A percentile compares a stretch with the other conserved stretches of the same genome.
Evolutionary conservation across 2,329 filamentous ascomycete species (phyloP).

Genomic region (Dothideomycetidae sp.): DNA sequence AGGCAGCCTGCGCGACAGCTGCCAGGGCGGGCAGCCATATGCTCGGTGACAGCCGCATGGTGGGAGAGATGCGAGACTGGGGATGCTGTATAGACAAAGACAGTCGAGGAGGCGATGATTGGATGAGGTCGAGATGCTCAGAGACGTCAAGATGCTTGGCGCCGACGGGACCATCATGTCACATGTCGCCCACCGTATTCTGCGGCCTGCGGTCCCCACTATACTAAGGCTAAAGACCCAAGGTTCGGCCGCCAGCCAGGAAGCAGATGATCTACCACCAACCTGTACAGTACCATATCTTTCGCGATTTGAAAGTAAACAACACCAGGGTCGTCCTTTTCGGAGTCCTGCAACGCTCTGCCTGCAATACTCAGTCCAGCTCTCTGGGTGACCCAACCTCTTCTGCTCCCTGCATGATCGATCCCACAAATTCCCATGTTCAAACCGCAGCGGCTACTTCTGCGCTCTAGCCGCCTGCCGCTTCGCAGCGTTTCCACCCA

Average conservation of each 20-base stretch:
- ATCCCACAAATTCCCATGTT: constrained; percentile 7
- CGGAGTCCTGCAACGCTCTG: no score
- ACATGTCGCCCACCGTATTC: neutral
- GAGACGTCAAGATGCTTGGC: constrained; percentile 4
- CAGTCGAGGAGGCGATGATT: neutral
- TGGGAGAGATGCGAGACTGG: constrained; percentile 12
- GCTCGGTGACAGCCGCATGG: constrained; percentile 32
- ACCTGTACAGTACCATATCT: no score
- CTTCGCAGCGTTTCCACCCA: neutral
- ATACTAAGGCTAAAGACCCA: no score
- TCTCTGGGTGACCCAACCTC: no score
- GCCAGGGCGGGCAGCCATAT: constrained; percentile 28
- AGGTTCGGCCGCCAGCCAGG: no score
- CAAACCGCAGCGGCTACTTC: constrained; percentile 5
- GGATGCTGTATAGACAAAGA: neutral
- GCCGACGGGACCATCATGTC: neutral
- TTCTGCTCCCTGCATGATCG: no score
- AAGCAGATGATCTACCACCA: no score
- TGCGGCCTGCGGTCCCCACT: no score
- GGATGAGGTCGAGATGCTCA: neutral
- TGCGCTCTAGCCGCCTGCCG: constrained; percentile 6
- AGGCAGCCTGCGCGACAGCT: constrained; percentile 19
- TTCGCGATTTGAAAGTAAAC: no score
- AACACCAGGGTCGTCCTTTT: no score
- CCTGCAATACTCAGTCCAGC: no score